Percentiles rank a stretch among this genome's conserved stretches.
Evolutionary conservation across 805 yeast genomes (phyloP).

Genomic region (Lipomyces oligophaga): DNA sequence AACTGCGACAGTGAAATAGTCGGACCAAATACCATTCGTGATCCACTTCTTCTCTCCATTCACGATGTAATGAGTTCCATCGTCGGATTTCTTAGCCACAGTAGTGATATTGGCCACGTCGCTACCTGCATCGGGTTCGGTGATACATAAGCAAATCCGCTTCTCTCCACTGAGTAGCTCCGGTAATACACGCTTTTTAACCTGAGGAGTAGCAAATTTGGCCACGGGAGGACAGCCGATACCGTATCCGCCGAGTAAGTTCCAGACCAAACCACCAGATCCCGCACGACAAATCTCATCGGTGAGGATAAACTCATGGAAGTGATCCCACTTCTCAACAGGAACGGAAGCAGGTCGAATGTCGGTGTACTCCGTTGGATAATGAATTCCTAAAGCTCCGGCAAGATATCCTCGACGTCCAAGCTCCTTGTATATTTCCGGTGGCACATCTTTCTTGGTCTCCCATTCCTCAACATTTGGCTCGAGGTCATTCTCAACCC

Average conservation of each 20-base stretch:
- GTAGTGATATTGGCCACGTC: slow-evolving; percentile 44
- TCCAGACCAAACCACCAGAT: slow-evolving; percentile 43
- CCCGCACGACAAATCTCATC: slow-evolving; percentile 43
- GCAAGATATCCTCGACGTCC: slow-evolving; percentile 42
- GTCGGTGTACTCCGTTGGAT: slow-evolving; percentile 40
- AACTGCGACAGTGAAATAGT: slow-evolving; percentile 45
- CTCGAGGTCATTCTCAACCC: slow-evolving; percentile 39
- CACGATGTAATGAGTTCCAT: slow-evolving; percentile 42
- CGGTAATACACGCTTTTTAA: slow-evolving; percentile 40
- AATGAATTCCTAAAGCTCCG: slow-evolving; percentile 40
- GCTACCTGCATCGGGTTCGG: slow-evolving; percentile 46
- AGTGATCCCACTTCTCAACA: slow-evolving; percentile 39
- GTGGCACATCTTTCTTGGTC: slow-evolving; percentile 37
- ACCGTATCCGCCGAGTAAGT: slow-evolving; percentile 41
- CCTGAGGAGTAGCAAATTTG: slow-evolving; percentile 36
- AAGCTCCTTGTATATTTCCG: slow-evolving; percentile 33
- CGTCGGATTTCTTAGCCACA: slow-evolving; percentile 39
- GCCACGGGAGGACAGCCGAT: slow-evolving; percentile 43
- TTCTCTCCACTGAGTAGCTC: slow-evolving; percentile 39
- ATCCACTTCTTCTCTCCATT: slow-evolving; percentile 47
- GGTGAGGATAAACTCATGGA: slow-evolving; percentile 41
- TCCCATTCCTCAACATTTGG: slow-evolving; percentile 47
- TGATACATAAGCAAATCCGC: slow-evolving; percentile 42
- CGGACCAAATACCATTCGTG: slow-evolving; percentile 44
- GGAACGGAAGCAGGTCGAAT: slow-evolving; percentile 39